Evolutionary conservation across 768 basidiomycete genomes (phyloP).

Genomic region (Sutorius australiensis): DNA sequence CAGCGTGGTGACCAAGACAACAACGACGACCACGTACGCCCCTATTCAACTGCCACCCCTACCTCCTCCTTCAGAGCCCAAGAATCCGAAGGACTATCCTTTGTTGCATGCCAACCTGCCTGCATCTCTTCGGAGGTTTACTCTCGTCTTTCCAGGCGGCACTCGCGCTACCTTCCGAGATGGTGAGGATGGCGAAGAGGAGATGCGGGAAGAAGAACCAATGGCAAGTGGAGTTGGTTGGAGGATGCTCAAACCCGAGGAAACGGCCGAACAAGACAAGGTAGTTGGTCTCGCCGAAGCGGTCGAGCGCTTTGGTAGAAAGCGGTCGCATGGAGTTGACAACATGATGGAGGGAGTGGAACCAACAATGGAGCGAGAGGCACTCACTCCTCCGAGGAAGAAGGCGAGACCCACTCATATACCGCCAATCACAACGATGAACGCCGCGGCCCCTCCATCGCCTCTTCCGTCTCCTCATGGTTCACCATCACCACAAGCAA

Average conservation of each 20-base stretch:
- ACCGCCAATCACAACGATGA: conserved; percentile 60
- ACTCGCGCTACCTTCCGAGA: conserved; percentile 76
- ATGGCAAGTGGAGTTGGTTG: conserved; percentile 65
- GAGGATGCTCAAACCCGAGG: conserved; percentile 70
- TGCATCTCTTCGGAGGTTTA: conserved; percentile 65
- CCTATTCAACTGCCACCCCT: conserved; percentile 79
- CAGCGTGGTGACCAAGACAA: conserved; percentile 89
- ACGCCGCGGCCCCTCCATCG: conserved; percentile 75
- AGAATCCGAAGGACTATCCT: conserved; percentile 78
- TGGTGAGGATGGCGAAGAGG: conserved; percentile 57
- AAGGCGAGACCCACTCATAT: conserved; percentile 63
- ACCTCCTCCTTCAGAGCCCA: conserved; percentile 66
- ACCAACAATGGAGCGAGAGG: conserved; percentile 44
- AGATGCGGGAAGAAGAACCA: conserved; percentile 71
- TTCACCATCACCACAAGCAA: conserved; percentile 69
- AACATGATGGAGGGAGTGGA: conserved; percentile 75
- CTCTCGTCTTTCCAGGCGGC: conserved; percentile 78
- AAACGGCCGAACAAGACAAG: conserved; percentile 44
- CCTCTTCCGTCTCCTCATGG: conserved; percentile 84
- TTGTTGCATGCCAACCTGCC: conserved; percentile 75
- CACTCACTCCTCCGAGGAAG: conserved; percentile 62
- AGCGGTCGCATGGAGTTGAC: conserved; percentile 52
- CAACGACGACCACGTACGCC: conserved; percentile 84
- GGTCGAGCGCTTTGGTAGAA: conserved; percentile 72
- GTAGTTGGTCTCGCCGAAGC: conserved; percentile 72